phyloP scores from a whole-genome alignment of 805 yeast genomes.

The Candida chauliodis region DNA sequence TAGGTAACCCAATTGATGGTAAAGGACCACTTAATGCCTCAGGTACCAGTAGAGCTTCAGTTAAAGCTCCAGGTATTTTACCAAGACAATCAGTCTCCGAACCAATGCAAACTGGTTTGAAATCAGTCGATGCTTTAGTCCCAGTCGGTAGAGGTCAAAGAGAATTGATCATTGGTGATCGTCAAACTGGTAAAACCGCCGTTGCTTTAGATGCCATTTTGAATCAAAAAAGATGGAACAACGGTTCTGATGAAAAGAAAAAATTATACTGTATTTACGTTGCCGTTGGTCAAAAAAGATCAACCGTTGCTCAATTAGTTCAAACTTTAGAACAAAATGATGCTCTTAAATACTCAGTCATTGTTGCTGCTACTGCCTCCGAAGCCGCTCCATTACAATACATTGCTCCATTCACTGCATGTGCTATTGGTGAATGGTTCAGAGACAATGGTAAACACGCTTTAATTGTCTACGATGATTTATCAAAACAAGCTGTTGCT shows the following conservation, averaged over 20 bases:
- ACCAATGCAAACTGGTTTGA: constrained; percentile 99
- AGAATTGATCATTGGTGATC: constrained; percentile 99
- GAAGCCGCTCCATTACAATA: constrained; percentile 99
- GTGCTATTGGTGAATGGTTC: constrained; percentile 99
- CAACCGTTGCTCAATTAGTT: constrained; percentile 98
- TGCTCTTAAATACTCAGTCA: constrained; percentile 95
- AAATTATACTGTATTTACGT: constrained; percentile 99
- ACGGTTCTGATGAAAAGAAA: constrained; percentile 91
- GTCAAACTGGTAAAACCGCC: constrained; percentile 99
- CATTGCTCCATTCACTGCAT: constrained; percentile 99
- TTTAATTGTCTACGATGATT: constrained; percentile 93
- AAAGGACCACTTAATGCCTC: constrained; percentile 94
- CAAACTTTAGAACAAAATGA: constrained; percentile 98
- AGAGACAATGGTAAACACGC: constrained; percentile 99
- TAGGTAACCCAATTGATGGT: constrained; percentile 99
- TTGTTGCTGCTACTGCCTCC: constrained; percentile 99
- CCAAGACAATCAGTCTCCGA: constrained; percentile 98
- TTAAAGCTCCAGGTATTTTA: constrained; percentile 99
- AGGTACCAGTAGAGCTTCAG: constrained; percentile 90
- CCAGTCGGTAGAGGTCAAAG: constrained; percentile 99
- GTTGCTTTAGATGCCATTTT: constrained; percentile 97
- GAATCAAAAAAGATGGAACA: constrained; percentile 99
- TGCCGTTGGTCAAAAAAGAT: constrained; percentile 99
- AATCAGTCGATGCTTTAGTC: constrained; percentile 98
- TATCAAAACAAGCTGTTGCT: constrained; percentile 99